These are phyloP conservation scores for Candida germanica DNA, from an alignment of 805 yeast genomes.

Conservation along the genomic window DNA sequence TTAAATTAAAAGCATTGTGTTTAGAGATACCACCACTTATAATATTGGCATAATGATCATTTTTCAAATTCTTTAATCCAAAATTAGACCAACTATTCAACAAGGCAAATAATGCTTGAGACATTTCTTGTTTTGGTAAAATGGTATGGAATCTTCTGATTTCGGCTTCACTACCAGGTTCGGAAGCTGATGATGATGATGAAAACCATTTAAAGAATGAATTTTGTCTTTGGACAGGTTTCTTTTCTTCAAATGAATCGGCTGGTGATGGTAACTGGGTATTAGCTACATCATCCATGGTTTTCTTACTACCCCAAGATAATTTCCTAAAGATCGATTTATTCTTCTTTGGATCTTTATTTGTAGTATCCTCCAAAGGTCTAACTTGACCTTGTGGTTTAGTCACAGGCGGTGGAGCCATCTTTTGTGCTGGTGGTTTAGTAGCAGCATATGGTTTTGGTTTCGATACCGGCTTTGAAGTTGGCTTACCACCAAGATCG, in stretches of 20 bases:
- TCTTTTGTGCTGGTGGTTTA: constrained; percentile 8
- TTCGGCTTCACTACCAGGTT: constrained; percentile 20
- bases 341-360: constrained; percentile 28
- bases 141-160: constrained; percentile 36
- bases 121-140: constrained; percentile 53
- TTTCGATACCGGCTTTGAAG: constrained; percentile 19
- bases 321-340: constrained; percentile 47
- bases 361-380: constrained; percentile 37
- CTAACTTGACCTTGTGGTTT: constrained; percentile 16
- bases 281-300: constrained; percentile 24
- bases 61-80: constrained; percentile 57
- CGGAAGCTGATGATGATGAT: constrained; percentile 22
- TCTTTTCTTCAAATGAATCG: constrained; percentile 27
- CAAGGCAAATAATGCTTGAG: constrained; percentile 60
- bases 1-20: constrained; percentile 58
- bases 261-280: constrained; percentile 36
- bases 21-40: constrained; percentile 64
- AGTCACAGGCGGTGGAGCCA: constrained; percentile 19
- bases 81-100: constrained; percentile 67
- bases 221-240: constrained; percentile 18
- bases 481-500: constrained; percentile 11
- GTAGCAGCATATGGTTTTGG: constrained; percentile 14
- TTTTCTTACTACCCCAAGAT: constrained; percentile 47
- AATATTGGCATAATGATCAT: constrained; percentile 40
- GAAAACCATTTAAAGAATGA: constrained; percentile 45